These are phyloP conservation scores for Aspergillus nomiae DNA, from an alignment of 2,329 filamentous ascomycete genomes.

Conservation along the genomic window DNA sequence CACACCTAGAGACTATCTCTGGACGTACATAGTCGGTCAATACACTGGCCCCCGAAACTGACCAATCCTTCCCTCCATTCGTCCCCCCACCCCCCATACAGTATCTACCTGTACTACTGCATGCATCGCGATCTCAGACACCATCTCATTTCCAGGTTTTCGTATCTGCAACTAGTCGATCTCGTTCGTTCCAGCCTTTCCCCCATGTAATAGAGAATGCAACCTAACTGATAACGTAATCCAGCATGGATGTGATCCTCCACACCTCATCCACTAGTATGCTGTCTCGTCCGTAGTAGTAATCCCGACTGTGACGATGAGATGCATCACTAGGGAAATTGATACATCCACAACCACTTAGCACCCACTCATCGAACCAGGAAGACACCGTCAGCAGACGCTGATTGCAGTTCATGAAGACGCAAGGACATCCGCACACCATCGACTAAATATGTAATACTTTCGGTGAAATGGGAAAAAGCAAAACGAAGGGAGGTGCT, in stretches of 20 bases:
- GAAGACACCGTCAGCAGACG: not conserved
- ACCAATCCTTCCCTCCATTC: not conserved
- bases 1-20: not conserved
- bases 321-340: not conserved
- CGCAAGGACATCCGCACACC: not conserved
- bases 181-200: not conserved
- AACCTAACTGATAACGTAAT: not conserved
- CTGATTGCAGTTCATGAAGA: not conserved
- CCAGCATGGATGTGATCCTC: not conserved
- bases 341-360: not conserved
- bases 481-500: not conserved
- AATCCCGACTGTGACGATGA: not conserved
- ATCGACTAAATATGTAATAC: not conserved
- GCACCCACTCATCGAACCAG: not conserved
- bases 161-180: slow-evolving; percentile 5
- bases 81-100: not conserved
- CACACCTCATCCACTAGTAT: not conserved
- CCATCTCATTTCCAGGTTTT: slow-evolving; percentile 16
- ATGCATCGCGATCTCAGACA: slow-evolving; percentile 2
- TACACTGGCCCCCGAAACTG: not conserved
- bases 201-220: not conserved
- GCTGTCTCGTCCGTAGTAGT: not conserved
- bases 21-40: not conserved
- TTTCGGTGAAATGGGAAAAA: not conserved
- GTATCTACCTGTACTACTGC: not conserved